These are phyloP conservation scores for Taiwanofungus camphoratus DNA, from an alignment of 1,284 basidiomycete genomes.

Conservation along the genomic window DNA sequence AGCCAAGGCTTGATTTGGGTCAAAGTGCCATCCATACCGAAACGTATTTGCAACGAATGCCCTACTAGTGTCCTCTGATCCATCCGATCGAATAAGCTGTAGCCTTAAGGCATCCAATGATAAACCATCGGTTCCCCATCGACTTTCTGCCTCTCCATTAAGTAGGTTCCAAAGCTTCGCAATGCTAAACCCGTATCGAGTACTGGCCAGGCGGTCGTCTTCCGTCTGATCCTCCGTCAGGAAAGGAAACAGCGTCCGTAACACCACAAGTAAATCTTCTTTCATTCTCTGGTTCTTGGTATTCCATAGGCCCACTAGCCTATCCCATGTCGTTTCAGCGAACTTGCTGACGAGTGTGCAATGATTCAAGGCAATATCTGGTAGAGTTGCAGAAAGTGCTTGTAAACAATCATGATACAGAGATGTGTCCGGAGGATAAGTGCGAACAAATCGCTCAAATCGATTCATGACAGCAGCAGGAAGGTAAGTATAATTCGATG, in stretches of 20 bases:
- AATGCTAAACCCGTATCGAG: slow-evolving; percentile 31
- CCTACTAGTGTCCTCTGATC: slow-evolving; percentile 18
- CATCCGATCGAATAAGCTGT: slow-evolving; percentile 29
- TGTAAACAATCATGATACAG: slow-evolving; percentile 70
- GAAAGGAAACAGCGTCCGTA: slow-evolving; percentile 71
- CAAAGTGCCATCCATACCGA: slow-evolving; percentile 68
- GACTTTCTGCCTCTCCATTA: slow-evolving; percentile 55
- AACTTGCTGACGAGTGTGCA: slow-evolving; percentile 52
- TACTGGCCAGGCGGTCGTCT: slow-evolving; percentile 2
- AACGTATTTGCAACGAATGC: slow-evolving; percentile 64
- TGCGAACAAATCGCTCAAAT: slow-evolving; percentile 59
- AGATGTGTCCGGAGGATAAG: slow-evolving; percentile 64
- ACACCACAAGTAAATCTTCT: slow-evolving; percentile 59
- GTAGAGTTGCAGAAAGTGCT: slow-evolving; percentile 64
- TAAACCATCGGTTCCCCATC: slow-evolving; percentile 58
- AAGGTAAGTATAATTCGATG: slow-evolving; percentile 31
- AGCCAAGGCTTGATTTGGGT: slow-evolving; percentile 59
- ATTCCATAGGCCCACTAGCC: slow-evolving; percentile 67
- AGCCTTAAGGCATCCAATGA: slow-evolving; percentile 62
- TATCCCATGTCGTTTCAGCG: slow-evolving; percentile 56
- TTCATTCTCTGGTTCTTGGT: slow-evolving; percentile 69
- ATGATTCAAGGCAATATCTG: slow-evolving; percentile 69
- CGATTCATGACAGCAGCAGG: slow-evolving; percentile 55
- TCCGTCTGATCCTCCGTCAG: slow-evolving; percentile 33
- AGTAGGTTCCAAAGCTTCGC: slow-evolving; percentile 49